Conservation (phyloP, 306 rosid species). For the Rosa rugosa region DNA sequence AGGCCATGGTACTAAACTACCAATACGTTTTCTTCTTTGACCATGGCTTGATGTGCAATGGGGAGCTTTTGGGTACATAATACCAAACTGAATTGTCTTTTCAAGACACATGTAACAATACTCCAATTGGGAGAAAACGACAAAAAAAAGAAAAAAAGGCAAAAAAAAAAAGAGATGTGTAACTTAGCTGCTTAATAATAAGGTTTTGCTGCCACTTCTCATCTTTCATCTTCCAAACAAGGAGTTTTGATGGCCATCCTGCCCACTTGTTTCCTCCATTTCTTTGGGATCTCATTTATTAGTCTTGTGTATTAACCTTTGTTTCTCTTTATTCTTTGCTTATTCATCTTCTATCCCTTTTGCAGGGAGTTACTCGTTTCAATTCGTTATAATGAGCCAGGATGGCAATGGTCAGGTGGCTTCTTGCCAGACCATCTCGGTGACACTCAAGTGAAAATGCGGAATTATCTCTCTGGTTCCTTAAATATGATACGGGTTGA, state of each 20-base stretch:
- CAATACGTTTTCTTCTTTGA: not conserved
- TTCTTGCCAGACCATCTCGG: slow-evolving; percentile 88
- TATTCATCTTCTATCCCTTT: slow-evolving; percentile 20
- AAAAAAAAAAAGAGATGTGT: not conserved
- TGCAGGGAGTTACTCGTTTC: slow-evolving; percentile 90
- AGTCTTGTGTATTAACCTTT: not conserved
- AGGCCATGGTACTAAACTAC: not conserved
- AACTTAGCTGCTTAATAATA: not conserved
- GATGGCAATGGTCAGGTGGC: slow-evolving; percentile 99
- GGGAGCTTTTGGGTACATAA: not conserved
- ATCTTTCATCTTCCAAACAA: not conserved
- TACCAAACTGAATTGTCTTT: not conserved
- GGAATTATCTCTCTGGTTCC: slow-evolving; percentile 66
- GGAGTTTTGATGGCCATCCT: not conserved
- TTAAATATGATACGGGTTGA: slow-evolving; percentile 79
- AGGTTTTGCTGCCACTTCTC: not conserved
- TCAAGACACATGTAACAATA: not conserved
- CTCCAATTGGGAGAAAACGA: not conserved
- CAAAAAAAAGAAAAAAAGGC: not conserved
- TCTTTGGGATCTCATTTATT: not conserved
- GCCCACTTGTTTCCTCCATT: not conserved
- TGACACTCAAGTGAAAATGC: slow-evolving; percentile 90
- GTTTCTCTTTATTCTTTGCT: slow-evolving; percentile 17
- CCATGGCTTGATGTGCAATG: not conserved
- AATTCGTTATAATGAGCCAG: slow-evolving; percentile 75